These are phyloP conservation scores for Erodium moschatum DNA, from an alignment of 441 rosid genomes.

Conservation along the genomic window DNA sequence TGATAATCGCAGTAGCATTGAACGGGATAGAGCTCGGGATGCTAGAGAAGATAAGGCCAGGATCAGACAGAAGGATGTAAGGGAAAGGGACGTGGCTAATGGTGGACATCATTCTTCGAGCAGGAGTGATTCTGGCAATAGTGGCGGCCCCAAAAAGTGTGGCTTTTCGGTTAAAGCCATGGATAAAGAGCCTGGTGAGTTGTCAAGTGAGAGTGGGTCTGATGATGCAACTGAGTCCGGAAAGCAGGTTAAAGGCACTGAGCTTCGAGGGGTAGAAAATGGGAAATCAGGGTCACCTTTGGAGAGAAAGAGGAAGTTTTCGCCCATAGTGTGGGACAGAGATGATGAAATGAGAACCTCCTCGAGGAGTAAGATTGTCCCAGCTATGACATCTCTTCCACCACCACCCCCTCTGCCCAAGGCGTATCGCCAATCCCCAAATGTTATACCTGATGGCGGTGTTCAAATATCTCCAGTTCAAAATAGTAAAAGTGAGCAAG, in stretches of 20 bases:
- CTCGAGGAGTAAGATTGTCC: conserved; percentile 32
- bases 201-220: conserved; percentile 96
- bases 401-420: conserved; percentile 57
- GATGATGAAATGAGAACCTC: conserved; percentile 44
- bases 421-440: conserved; percentile 38
- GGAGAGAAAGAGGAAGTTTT: conserved; percentile 80
- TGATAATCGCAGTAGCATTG: conserved; percentile 30
- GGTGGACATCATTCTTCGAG: conserved; percentile 43
- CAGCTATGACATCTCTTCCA: conserved; percentile 33
- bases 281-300: conserved; percentile 33
- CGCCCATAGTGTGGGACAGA: conserved; percentile 95
- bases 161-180: conserved; percentile 36
- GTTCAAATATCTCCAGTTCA: conserved; percentile 35
- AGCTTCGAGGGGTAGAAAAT: conserved; percentile 36
- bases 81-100: conserved; percentile 52
- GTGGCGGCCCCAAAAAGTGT: conserved; percentile 37
- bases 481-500: conserved; percentile 25
- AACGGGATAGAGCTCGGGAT: conserved; percentile 29
- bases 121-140: conserved; percentile 54
- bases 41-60: conserved; percentile 36
- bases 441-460: conserved; percentile 30
- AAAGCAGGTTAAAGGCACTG: conserved; percentile 32
- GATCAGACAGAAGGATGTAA: conserved; percentile 54
- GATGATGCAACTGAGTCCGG: conserved; percentile 63
- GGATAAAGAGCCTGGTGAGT: conserved; percentile 94